Evolutionary conservation across 176 grass and related monocot genomes (phyloP).

Genomic region (Oryza meridionalis): DNA sequence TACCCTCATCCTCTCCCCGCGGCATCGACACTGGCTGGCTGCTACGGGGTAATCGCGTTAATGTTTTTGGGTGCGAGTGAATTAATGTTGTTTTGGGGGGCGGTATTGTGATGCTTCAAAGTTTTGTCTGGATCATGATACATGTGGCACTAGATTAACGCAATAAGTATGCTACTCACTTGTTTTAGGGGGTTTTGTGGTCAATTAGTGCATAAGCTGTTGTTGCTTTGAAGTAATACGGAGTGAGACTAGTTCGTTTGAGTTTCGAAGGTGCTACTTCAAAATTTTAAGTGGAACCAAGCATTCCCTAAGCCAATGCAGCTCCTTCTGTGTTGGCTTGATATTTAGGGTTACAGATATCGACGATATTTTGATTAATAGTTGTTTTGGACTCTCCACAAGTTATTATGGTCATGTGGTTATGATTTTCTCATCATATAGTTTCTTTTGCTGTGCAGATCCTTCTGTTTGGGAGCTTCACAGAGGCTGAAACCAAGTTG

Average conservation of each 20-base stretch:
- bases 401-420: not conserved
- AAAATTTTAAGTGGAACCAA: not conserved
- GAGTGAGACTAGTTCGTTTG: too few relatives aligned
- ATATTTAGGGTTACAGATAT: not conserved
- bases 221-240: not conserved
- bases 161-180: not conserved
- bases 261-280: not conserved
- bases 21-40: slow-evolving; percentile 17
- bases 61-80: not conserved
- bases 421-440: slow-evolving; percentile 11
- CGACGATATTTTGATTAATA: not conserved
- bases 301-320: not conserved
- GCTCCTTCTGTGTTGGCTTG: not conserved
- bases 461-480: slow-evolving; percentile 78
- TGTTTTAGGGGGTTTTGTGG: not conserved
- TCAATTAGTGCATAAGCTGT: not conserved
- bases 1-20: not conserved
- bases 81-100: slow-evolving; percentile 40
- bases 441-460: slow-evolving; percentile 50
- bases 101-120: slow-evolving; percentile 17
- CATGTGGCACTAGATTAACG: not conserved
- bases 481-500: slow-evolving; percentile 72
- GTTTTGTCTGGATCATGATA: not conserved
- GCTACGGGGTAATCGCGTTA: not conserved
- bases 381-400: not conserved